Evolutionary conservation across 805 yeast genomes (phyloP).

Genomic region (Hanseniaspora hatyaiensis): DNA sequence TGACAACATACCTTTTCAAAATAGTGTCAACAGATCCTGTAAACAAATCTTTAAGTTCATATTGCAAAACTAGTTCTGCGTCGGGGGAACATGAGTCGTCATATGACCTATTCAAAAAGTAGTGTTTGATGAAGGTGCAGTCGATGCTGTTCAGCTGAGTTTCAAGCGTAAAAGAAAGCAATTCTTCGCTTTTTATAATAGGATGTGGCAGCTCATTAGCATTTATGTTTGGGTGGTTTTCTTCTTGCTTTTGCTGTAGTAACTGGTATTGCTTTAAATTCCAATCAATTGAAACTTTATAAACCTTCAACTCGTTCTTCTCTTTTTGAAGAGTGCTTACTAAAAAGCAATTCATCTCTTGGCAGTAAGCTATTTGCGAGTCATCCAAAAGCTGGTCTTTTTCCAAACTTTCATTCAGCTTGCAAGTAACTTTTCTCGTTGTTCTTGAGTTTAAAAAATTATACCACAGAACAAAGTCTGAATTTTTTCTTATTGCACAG

Average conservation of each 20-base stretch:
- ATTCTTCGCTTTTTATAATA: conserved; percentile 23
- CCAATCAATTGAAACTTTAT: conserved; percentile 28
- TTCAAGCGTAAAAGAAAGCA: conserved; percentile 23
- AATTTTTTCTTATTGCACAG: conserved; percentile 28
- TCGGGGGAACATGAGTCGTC: conserved; percentile 22
- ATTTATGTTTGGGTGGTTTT: conserved; percentile 19
- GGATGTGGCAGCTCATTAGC: conserved; percentile 27
- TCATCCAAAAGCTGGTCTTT: conserved; percentile 22
- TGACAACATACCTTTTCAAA: conserved; percentile 24
- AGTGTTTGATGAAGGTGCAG: conserved; percentile 22
- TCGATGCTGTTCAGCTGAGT: conserved; percentile 21
- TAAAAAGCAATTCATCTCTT: conserved; percentile 27
- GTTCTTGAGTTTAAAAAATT: conserved; percentile 32
- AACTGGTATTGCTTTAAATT: conserved; percentile 20
- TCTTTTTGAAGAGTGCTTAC: conserved; percentile 25
- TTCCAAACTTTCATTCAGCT: conserved; percentile 24
- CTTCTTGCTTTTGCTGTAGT: conserved; percentile 13
- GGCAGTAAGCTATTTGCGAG: conserved; percentile 28
- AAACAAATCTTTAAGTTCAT: conserved; percentile 15
- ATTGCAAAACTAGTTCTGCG: conserved; percentile 26
- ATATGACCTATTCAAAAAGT: conserved; percentile 24
- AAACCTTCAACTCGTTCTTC: conserved; percentile 24
- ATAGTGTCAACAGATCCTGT: conserved; percentile 23
- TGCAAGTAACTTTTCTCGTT: conserved; percentile 28
- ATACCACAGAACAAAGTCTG: conserved; percentile 31